Conservation (phyloP, 169 alveolate genomes). For the Perkinsus chesapeaki region DNA sequence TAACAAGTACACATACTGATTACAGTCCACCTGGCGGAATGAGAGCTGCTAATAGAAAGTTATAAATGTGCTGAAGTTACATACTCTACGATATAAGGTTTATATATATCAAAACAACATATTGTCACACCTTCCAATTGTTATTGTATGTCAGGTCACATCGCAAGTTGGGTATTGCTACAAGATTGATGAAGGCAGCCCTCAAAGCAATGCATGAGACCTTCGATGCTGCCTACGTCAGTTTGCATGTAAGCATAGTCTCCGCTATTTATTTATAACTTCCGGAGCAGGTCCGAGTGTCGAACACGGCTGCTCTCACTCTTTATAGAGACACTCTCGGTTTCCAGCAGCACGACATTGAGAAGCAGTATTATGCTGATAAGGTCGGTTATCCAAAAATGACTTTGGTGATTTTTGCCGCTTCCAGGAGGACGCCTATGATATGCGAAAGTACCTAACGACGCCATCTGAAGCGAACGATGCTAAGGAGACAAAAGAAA, state of each 20-base stretch:
- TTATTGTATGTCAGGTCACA: conserved; percentile 58
- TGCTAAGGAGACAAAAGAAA: neutral
- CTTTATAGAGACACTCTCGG: conserved; percentile 71
- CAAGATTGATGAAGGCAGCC: conserved; percentile 42
- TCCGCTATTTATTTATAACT: neutral
- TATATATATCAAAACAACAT: too few species aligned
- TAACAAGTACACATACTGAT: too few species aligned
- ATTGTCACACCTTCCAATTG: neutral
- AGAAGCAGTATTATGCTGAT: conserved; percentile 47
- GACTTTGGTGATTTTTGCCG: neutral
- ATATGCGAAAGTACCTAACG: conserved; percentile 39
- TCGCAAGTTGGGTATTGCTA: conserved; percentile 78
- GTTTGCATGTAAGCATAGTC: conserved; percentile 45
- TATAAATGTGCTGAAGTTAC: too few species aligned
- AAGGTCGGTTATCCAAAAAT: conserved; percentile 44
- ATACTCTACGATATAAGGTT: too few species aligned
- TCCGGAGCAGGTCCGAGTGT: conserved; percentile 59
- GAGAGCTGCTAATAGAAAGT: too few species aligned
- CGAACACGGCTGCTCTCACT: conserved; percentile 80
- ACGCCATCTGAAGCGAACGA: neutral
- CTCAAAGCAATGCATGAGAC: conserved; percentile 63
- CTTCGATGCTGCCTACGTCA: conserved; percentile 66
- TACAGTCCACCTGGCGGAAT: too few species aligned
- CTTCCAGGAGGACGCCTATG: conserved; percentile 59
- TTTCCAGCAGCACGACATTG: conserved; percentile 53